Base-by-base conservation (phyloP, 768 basidiomycete genomes). In the Tephrocybe rancida region DNA sequence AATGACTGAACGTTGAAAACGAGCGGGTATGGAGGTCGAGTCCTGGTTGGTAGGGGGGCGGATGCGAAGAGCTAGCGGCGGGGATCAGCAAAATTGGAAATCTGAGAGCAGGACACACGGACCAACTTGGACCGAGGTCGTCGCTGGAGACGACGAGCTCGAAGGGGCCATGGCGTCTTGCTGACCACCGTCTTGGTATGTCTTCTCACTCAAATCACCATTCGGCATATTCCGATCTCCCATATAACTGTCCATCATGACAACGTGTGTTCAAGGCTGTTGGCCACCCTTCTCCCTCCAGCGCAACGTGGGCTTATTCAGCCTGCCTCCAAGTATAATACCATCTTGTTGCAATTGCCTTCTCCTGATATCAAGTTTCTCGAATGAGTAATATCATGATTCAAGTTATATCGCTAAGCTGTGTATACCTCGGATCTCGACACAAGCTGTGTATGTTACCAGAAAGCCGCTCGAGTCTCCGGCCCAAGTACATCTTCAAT, bases 111-210 rank as follows among this genome's bases (percentile, higher is more conserved):
- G 1, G 11, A 8, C n/a, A 22, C 49, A 85, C 92, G 79, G 49
- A 88, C 92, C 92, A 72, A 95, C 92, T 94, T 94, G 91, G 49
- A 95, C 92, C 60, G 92, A 92, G 61, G 92, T 94, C 74, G 88
- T 82, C 78, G 85, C 70, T 70, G 87, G 71, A 58, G 79, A 77
- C 77, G 81, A 80, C 79, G 86, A 82, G 73, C 84, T 80, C 76
- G 80, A 73, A 63, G 88, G 87, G 69, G 88, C 84, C 89, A 90
- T 90, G 80, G 75, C 68, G 67, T 68, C 69, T 70, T 67, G 69
- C 68, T 61, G 64, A 44, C 55, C 64, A 45, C 43, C 26, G 21
- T 35, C 55, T 61, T 22, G 30, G 46, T 60, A 58, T 54, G 56
- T 51, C 51, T 61, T 61, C 61, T 61, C 61, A 59, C 56, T 64